A percentile compares a stretch with the other conserved stretches of the same genome.
Evolutionary conservation across 257 asterid genomes (phyloP).

Genomic region (Nicotiana obtusifolia): DNA sequence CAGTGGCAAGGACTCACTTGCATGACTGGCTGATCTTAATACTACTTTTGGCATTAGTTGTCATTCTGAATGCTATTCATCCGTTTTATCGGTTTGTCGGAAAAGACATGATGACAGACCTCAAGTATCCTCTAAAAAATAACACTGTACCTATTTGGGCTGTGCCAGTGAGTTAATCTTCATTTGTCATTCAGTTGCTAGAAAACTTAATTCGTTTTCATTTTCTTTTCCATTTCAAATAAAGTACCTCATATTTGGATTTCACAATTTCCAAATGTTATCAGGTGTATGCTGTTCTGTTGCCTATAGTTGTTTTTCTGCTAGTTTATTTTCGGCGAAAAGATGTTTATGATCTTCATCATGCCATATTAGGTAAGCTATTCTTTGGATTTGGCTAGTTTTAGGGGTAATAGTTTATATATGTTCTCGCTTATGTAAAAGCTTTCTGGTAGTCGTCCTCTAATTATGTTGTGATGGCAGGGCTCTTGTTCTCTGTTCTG

Average conservation of each 20-base stretch:
- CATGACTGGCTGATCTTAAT: slow-evolving; percentile 82
- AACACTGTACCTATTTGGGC: slow-evolving; percentile 66
- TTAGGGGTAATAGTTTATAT: not conserved
- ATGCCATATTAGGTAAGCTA: slow-evolving; percentile 60
- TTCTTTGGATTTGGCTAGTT: not conserved
- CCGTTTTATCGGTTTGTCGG: slow-evolving; percentile 84
- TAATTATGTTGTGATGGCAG: slow-evolving; percentile 27
- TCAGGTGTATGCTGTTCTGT: slow-evolving; percentile 52
- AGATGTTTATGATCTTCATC: slow-evolving; percentile 85
- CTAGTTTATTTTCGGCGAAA: slow-evolving; percentile 56
- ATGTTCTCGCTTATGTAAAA: not conserved
- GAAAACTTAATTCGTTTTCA: not conserved
- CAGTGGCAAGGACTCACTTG: slow-evolving; percentile 57
- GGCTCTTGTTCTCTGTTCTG: slow-evolving; percentile 53
- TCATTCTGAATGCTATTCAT: slow-evolving; percentile 42
- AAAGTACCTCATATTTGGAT: not conserved
- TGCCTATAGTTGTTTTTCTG: slow-evolving; percentile 60
- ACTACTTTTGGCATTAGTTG: slow-evolving; percentile 36
- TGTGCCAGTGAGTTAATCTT: slow-evolving; percentile 56
- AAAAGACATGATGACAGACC: slow-evolving; percentile 83
- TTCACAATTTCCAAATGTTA: not conserved
- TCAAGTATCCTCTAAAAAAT: slow-evolving; percentile 58
- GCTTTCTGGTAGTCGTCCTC: not conserved
- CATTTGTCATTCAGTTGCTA: slow-evolving; percentile 5
- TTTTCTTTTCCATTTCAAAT: too few species aligned